Conservation (phyloP, 495 filamentous ascomycete species). For the Hypoxylon crocopeplum region DNA sequence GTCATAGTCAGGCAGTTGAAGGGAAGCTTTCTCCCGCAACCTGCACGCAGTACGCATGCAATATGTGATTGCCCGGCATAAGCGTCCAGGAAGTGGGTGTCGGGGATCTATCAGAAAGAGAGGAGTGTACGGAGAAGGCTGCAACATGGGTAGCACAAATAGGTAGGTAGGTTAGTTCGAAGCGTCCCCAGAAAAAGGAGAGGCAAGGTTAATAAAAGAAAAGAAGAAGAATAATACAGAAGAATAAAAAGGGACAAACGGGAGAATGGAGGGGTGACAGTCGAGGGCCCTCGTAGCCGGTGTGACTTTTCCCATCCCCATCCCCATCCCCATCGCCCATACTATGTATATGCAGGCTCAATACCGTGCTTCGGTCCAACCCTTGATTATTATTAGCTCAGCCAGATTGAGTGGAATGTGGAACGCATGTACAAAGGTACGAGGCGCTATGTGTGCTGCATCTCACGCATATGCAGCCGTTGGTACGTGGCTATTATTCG, state of each 20-base stretch:
- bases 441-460: constrained; percentile 44
- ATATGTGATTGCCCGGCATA: constrained; percentile 40
- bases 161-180: constrained; percentile 23
- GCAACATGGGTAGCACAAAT: constrained; percentile 27
- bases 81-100: constrained; percentile 25
- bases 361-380: constrained; percentile 31
- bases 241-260: constrained; percentile 7
- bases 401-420: constrained; percentile 15
- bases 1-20: constrained; percentile 33
- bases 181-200: constrained; percentile 31
- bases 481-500: constrained; percentile 40
- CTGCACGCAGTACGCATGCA: constrained; percentile 38
- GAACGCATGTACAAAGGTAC: constrained; percentile 30
- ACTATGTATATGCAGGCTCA: constrained; percentile 18
- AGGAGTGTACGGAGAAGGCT: constrained; percentile 29
- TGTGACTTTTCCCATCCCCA: constrained; percentile 36
- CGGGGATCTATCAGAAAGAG: constrained; percentile 22
- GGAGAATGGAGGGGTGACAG: constrained; percentile 4
- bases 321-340: constrained; percentile 18
- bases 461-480: constrained; percentile 48
- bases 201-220: constrained; percentile 33
- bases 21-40: constrained; percentile 36
- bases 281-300: constrained; percentile 21
- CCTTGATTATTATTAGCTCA: constrained; percentile 35
- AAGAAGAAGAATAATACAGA: neutral